Base-by-base conservation (phyloP, 257 asterid species). In the Coffea canephora region DNA sequence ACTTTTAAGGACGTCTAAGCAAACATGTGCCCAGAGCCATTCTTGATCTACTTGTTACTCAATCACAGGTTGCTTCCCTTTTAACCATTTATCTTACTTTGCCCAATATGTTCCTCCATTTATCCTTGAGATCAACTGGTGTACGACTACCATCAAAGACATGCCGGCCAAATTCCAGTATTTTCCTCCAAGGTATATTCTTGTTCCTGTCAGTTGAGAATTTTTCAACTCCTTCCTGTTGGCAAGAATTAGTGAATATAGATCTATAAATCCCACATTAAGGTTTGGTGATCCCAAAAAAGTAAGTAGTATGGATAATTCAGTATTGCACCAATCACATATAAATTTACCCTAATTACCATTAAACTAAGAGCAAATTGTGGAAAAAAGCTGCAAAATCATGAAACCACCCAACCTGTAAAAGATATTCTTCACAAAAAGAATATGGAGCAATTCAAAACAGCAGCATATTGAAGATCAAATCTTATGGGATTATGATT, bases 121-220 rank as follows among this genome's bases (percentile, higher is more conserved):
- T 93, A 78, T 90, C 93, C 91, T 82, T 91, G 48, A 93, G 94
- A 84, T 91, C 91, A 67, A 10, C 16, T 55, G 98, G 94, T 50
- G 83, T 82, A 77, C 97, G 97, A 55, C 90, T 86, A 46, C 39
- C 61, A 80, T 91, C 83, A 81, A 93, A 91, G 76, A 85, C 87
- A 31, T 77, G 81, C 39, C 77, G 83, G 62, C 93, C 91, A 43
- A 82, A 77, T 21, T 86, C 88, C 86, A 91, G 81, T 78, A 93
- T 85, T 82, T 87, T 87, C 79, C 79, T 90, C 97, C 97, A 91
- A 13, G 97, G 92, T 34, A 87, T 43, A 48, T 84, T 88, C 77
- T 66, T 79, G 82, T 69, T 84, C 41, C 59, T 75, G 5, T 79
- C 67, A 10, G 67, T 19, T 45, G 87, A 71, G 81, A 78, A 78